Percentiles rank a stretch among this genome's conserved stretches.
Evolutionary conservation across 2,329 filamentous ascomycete species (phyloP).

Genomic region (Neofusicoccum parvum): DNA sequence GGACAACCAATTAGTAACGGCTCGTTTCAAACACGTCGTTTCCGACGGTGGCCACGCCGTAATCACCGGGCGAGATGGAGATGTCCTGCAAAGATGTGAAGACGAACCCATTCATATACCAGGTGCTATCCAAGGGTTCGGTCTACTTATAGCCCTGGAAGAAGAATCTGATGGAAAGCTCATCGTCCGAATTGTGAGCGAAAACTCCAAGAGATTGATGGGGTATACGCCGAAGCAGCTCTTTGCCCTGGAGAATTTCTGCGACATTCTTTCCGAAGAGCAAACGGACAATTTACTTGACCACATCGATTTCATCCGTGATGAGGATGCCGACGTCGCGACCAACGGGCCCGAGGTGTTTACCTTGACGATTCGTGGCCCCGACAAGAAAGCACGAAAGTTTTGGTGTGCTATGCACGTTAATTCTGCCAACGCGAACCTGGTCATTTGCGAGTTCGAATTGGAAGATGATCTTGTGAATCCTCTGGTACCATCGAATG

Average conservation of each 20-base stretch:
- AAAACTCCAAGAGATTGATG: slow-evolving; percentile 75
- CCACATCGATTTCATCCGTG: slow-evolving; percentile 83
- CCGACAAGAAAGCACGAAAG: slow-evolving; percentile 61
- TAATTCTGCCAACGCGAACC: slow-evolving; percentile 65
- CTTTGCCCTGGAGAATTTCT: slow-evolving; percentile 73
- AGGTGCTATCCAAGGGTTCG: slow-evolving; percentile 79
- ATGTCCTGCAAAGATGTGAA: slow-evolving; percentile 76
- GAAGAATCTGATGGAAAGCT: slow-evolving; percentile 69
- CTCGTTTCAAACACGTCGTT: slow-evolving; percentile 76
- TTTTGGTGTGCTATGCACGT: slow-evolving; percentile 88
- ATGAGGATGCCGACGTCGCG: slow-evolving; percentile 75
- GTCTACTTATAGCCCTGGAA: slow-evolving; percentile 71
- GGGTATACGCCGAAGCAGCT: slow-evolving; percentile 77
- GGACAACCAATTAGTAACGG: slow-evolving; percentile 59
- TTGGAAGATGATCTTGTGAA: slow-evolving; percentile 73
- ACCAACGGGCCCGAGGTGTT: slow-evolving; percentile 85
- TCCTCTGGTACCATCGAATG: slow-evolving; percentile 64
- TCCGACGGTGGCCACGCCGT: slow-evolving; percentile 79
- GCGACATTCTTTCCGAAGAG: slow-evolving; percentile 81
- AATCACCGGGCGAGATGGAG: slow-evolving; percentile 75
- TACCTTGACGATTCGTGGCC: slow-evolving; percentile 69
- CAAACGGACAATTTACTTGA: slow-evolving; percentile 82
- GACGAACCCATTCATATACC: slow-evolving; percentile 90
- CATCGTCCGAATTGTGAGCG: slow-evolving; percentile 72
- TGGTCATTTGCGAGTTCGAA: slow-evolving; percentile 88